These are phyloP conservation scores for Fusarium zealandicum DNA, from an alignment of 2,329 filamentous ascomycete species.

Conservation along the genomic window DNA sequence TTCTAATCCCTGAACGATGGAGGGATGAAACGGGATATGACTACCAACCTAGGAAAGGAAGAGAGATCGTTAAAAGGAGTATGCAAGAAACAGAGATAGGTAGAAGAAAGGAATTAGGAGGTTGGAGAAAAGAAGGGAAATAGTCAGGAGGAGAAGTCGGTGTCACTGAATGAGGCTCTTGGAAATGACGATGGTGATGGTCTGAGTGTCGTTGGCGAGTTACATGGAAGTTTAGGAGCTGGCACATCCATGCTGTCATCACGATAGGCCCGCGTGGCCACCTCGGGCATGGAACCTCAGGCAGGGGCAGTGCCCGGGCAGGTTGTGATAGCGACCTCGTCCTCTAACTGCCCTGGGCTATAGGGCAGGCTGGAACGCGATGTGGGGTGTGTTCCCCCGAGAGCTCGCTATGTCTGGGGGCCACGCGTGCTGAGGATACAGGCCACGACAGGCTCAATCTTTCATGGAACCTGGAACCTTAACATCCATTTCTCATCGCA, in stretches of 20 bases:
- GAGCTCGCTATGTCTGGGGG: no score
- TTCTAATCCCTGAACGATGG: not conserved
- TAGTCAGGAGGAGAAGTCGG: not conserved
- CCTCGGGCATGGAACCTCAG: not conserved
- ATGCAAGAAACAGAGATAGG: conserved; percentile 3
- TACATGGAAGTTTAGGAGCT: no score
- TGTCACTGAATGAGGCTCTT: conserved; percentile 21
- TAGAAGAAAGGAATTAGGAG: conserved; percentile 2
- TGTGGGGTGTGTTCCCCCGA: not conserved
- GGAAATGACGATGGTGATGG: conserved; percentile 34
- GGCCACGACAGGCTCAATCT: no score
- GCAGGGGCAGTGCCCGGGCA: no score
- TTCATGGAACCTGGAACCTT: no score
- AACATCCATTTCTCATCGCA: conserved; percentile 21
- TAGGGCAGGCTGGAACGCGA: not conserved
- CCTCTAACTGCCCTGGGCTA: not conserved
- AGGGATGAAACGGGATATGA: conserved; percentile 8
- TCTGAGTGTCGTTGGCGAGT: conserved; percentile 20
- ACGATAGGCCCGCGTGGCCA: not conserved
- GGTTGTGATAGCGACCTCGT: not conserved
- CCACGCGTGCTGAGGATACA: no score
- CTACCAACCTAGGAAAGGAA: not conserved
- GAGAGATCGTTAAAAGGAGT: conserved; percentile 9
- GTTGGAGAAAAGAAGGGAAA: conserved; percentile 4
- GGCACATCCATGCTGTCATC: conserved; percentile 29